Evolutionary conservation across 2,329 filamentous ascomycete genomes (phyloP), one percentile per base, ranked within the genome.

Genomic region (Anisogramma anomala): DNA sequence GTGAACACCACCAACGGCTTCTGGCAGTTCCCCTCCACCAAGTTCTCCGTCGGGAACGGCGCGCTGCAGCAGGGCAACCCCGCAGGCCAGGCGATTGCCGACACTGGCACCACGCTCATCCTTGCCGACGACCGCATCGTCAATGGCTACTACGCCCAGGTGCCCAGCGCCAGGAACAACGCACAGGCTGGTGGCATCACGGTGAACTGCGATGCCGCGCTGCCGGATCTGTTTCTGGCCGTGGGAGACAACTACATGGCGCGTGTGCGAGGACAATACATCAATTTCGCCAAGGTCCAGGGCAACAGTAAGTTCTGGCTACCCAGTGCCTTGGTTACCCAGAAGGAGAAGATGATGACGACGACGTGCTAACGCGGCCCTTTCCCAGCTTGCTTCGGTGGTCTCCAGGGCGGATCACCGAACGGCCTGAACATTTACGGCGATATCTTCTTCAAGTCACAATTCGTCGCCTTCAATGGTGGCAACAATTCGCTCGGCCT

Each of bases 61-160:
- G 26, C 55, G 2, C 32, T 60, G 3, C 61, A 69, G 53, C 51
- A 52, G 18, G 53, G 53, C 2, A 55, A 57, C 7, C 36, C 56
- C 1, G 55, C 59, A 19, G 64, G 65, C 46, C 63, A 72, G 57
- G 63, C 66, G 27, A 69, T 74, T 42, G 62, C 67, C 23, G 74
- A 77, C 59, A 72, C 71, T 8, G 79, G 78, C 46, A 82, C 78
- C 20, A 78, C 76, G 0, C 68, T 82, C 39, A 63, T 82, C 44
- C 64, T 82, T 26, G 69, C 77, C 44, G 71, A 77, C 52, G 58
- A 67, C 22, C 54, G 59, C 19, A 65, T 78, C 32, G 66, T 68
- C 34, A 52, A 65, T 3, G 62, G 54, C 3, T 74, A 74, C 57
- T 74, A 72, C 53, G 50, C 57, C 22, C 56, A 66, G 33, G 61